Percentiles rank a stretch among this genome's conserved stretches.
phyloP scores from a whole-genome alignment of 2,329 filamentous ascomycete species.

The Paracoccidioides brasiliensis region DNA sequence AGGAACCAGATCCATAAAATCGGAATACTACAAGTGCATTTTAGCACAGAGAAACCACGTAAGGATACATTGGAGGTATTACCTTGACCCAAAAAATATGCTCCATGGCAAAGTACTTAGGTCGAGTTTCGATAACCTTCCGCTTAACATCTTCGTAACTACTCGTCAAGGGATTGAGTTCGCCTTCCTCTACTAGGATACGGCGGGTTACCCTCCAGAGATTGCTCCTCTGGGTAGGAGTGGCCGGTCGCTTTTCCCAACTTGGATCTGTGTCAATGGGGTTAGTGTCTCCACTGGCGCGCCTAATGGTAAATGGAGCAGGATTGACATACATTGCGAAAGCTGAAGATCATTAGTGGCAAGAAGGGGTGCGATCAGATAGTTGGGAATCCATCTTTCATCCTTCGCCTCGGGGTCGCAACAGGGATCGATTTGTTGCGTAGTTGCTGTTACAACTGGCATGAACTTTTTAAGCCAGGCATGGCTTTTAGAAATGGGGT shows the following conservation, averaged over 20 bases:
- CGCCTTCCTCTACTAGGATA: conserved; percentile 33
- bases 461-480: conserved; percentile 35
- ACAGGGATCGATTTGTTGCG: conserved; percentile 29
- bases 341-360: conserved; percentile 38
- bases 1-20: conserved; percentile 38
- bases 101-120: conserved; percentile 38
- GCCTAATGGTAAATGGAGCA: background rate
- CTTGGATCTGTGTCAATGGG: conserved; percentile 22
- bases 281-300: conserved; percentile 7
- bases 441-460: conserved; percentile 33
- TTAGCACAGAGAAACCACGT: conserved; percentile 6
- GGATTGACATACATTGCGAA: conserved; percentile 27
- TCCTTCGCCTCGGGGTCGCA: conserved; percentile 25
- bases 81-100: conserved; percentile 41
- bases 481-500: conserved; percentile 29
- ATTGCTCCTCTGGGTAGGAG: conserved; percentile 30
- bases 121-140: conserved; percentile 31
- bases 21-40: conserved; percentile 28
- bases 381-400: conserved; percentile 38
- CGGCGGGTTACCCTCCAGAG: conserved; percentile 36
- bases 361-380: conserved; percentile 36
- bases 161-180: conserved; percentile 24
- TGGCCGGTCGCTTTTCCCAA: conserved; percentile 35
- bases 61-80: conserved; percentile 10
- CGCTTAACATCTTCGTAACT: conserved; percentile 28